phyloP scores from a whole-genome alignment of 306 rosid genomes.

The Albizia julibrissin region DNA sequence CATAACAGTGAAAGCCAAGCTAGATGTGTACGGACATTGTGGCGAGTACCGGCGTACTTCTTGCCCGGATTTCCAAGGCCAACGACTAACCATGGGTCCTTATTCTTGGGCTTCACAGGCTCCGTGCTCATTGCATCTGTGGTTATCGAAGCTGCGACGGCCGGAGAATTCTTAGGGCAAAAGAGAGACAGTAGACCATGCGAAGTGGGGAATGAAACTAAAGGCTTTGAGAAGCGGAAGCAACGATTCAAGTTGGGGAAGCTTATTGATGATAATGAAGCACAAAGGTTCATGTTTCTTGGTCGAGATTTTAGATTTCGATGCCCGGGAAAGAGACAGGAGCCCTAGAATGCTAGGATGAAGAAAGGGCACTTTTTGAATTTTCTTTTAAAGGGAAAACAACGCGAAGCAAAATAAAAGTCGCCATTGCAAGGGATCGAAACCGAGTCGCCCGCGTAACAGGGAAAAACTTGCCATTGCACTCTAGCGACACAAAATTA shows the following conservation, averaged over 20 bases:
- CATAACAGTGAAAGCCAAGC: neutral
- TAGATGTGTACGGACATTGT: conserved; percentile 51
- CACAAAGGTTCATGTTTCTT: conserved; percentile 42
- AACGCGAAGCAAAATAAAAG: neutral
- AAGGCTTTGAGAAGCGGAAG: conserved; percentile 43
- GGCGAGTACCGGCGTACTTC: conserved; percentile 61
- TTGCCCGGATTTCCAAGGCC: conserved; percentile 93
- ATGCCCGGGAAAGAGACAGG: neutral
- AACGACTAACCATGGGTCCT: conserved; percentile 73
- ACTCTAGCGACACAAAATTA: too few species aligned
- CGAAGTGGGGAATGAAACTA: conserved; percentile 17
- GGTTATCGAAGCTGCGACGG: conserved; percentile 33
- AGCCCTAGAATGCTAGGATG: conserved; percentile 20
- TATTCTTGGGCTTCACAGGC: conserved; percentile 40
- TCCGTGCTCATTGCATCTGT: conserved; percentile 24
- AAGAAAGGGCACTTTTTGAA: neutral
- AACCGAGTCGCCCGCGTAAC: conserved; percentile 52
- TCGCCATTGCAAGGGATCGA: conserved; percentile 68
- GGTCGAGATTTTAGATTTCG: neutral
- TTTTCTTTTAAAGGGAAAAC: too few species aligned
- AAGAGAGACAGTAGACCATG: conserved; percentile 28
- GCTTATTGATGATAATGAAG: conserved; percentile 43
- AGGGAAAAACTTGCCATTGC: conserved; percentile 57
- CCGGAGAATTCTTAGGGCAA: conserved; percentile 29
- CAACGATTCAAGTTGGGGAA: conserved; percentile 36